Percentiles rank a stretch among this genome's conserved stretches.
Conservation (phyloP, 2,329 filamentous ascomycete genomes). For the Akanthomyces muscarius region DNA sequence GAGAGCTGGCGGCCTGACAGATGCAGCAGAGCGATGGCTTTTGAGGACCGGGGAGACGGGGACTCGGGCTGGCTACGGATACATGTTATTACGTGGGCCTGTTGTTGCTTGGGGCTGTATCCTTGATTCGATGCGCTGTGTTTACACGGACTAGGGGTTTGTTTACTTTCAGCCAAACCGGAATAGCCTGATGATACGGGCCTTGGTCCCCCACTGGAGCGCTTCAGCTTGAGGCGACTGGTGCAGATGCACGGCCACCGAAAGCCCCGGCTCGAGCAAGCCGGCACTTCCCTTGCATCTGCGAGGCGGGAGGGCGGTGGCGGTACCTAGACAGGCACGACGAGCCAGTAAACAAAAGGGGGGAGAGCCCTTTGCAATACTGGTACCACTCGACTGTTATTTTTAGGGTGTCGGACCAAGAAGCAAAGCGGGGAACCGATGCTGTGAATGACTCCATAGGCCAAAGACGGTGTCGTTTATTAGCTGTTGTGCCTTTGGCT, state of each 20-base stretch:
- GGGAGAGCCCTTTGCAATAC: background rate
- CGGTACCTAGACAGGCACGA: background rate
- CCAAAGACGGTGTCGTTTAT: background rate
- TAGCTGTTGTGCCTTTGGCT: background rate
- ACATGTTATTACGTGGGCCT: conserved; percentile 16
- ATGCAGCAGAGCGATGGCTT: conserved; percentile 35
- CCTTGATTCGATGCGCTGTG: conserved; percentile 6
- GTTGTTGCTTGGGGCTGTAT: conserved; percentile 15
- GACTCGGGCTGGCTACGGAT: conserved; percentile 14
- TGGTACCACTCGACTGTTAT: background rate
- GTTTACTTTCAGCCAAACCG: conserved; percentile 16
- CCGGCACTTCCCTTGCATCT: conserved; percentile 6
- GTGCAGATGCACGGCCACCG: conserved; percentile 9
- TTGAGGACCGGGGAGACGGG: conserved; percentile 33
- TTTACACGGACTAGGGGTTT: conserved; percentile 16
- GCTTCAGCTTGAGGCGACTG: conserved; percentile 15
- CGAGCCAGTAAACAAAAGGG: background rate
- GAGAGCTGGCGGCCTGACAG: conserved; percentile 26
- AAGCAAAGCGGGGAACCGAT: background rate
- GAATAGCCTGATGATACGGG: conserved; percentile 14
- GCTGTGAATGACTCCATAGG: background rate
- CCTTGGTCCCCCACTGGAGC: conserved; percentile 5
- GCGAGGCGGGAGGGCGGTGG: background rate
- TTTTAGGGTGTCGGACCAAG: background rate
- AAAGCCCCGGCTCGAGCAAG: conserved; percentile 6